Evolutionary conservation across 1,139 yeast species (phyloP).

Genomic region (Pneumocystis sp.): DNA sequence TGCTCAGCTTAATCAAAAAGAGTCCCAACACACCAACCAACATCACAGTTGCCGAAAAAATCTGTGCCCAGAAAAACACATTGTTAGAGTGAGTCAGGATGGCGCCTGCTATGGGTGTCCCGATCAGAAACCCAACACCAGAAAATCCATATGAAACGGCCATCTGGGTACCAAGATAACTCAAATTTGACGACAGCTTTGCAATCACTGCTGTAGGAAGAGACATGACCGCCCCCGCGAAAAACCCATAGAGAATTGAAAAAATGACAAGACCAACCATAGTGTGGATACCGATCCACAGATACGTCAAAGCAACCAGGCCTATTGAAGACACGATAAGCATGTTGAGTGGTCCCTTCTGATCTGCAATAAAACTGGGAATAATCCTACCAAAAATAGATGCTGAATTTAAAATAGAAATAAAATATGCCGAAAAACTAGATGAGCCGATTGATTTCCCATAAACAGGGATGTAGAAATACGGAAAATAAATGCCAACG

Average conservation of each 20-base stretch:
- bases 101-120: conserved; percentile 42
- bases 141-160: conserved; percentile 38
- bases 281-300: conserved; percentile 20
- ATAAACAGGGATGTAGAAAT: conserved; percentile 24
- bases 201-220: conserved; percentile 30
- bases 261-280: conserved; percentile 22
- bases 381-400: conserved; percentile 37
- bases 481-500: conserved; percentile 25
- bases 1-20: background rate
- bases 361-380: conserved; percentile 35
- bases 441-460: conserved; percentile 17
- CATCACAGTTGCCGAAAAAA: background rate
- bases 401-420: conserved; percentile 37
- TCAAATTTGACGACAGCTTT: conserved; percentile 38
- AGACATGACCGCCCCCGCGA: conserved; percentile 31
- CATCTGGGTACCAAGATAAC: conserved; percentile 41
- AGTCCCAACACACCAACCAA: background rate
- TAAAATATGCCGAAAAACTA: conserved; percentile 18
- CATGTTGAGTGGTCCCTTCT: conserved; percentile 31
- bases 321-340: conserved; percentile 23
- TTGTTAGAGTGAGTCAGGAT: conserved; percentile 17
- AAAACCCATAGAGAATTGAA: conserved; percentile 37
- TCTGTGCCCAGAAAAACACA: background rate
- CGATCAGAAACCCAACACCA: conserved; percentile 29
- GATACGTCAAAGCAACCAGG: conserved; percentile 19